Percentiles rank a stretch among this genome's conserved stretches.
phyloP scores from a whole-genome alignment of 371 early-diverging fungal species.

The Zychaea mexicana region DNA sequence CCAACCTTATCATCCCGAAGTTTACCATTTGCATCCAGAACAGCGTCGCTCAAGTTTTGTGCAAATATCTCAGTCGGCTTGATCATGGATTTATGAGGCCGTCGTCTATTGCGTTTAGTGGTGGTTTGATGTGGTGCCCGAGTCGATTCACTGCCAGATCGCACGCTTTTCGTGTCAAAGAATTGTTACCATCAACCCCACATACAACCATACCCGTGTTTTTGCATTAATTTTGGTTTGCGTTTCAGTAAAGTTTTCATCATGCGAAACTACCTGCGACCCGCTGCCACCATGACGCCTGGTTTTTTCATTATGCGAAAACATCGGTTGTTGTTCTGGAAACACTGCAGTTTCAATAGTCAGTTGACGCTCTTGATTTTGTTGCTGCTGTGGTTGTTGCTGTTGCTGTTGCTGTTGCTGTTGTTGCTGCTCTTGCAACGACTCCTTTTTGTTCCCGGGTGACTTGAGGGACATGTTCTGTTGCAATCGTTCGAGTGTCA shows the following conservation, averaged over 20 bases:
- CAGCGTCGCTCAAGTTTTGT: constrained; percentile 49
- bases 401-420: constrained; percentile 11
- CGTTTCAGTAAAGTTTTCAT: no score
- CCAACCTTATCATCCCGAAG: no score
- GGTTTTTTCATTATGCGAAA: constrained; percentile 7
- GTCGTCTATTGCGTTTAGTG: constrained; percentile 14
- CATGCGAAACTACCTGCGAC: constrained; percentile 1
- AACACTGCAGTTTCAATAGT: constrained; percentile 30
- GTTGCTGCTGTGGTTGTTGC: constrained; percentile 3
- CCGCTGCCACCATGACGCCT: constrained; percentile 3
- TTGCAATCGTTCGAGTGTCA: constrained; percentile 32
- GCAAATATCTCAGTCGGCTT: constrained; percentile 50
- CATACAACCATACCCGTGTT: background rate
- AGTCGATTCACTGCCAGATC: constrained; percentile 16
- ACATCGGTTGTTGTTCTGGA: constrained; percentile 21
- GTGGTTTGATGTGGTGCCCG: constrained; percentile 15
- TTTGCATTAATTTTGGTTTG: background rate
- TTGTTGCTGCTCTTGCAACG: background rate
- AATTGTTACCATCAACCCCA: background rate
- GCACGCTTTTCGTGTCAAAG: constrained; percentile 25
- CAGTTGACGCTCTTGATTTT: constrained; percentile 18
- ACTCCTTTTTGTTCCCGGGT: background rate
- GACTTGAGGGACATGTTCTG: constrained; percentile 11
- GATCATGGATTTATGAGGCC: constrained; percentile 13
- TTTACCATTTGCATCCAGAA: constrained; percentile 50